A percentile compares a stretch with the other conserved stretches of the same genome.
phyloP scores from a whole-genome alignment of 768 basidiomycete species.

The Rhizopogon vesiculosus region DNA sequence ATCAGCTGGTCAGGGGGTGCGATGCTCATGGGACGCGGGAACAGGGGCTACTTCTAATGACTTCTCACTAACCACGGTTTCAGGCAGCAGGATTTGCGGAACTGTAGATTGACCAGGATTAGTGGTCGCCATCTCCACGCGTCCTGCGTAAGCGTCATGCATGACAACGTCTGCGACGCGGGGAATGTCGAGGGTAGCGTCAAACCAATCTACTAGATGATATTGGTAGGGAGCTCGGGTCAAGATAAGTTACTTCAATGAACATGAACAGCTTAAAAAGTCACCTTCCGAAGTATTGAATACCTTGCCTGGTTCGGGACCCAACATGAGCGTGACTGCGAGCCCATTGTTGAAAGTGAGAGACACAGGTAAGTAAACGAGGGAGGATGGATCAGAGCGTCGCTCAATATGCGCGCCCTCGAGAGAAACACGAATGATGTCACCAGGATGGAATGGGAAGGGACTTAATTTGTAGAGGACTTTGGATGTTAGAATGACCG shows the following conservation, averaged over 20 bases:
- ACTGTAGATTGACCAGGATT: neutral
- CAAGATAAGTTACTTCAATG: neutral
- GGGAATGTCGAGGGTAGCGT: slow-evolving; percentile 3
- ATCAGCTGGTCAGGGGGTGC: too few relatives aligned
- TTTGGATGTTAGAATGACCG: slow-evolving; percentile 32
- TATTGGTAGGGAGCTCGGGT: slow-evolving; percentile 5
- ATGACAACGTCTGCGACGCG: slow-evolving; percentile 10
- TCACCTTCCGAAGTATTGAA: slow-evolving; percentile 41
- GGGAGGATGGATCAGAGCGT: slow-evolving; percentile 20
- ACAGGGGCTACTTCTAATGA: neutral
- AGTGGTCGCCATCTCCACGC: neutral
- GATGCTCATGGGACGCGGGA: neutral
- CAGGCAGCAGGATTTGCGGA: neutral
- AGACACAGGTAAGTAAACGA: slow-evolving; percentile 31
- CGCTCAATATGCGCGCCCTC: slow-evolving; percentile 34
- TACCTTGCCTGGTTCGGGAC: slow-evolving; percentile 19
- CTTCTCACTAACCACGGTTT: neutral
- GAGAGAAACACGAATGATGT: slow-evolving; percentile 43
- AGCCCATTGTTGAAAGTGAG: slow-evolving; percentile 42
- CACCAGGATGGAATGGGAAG: slow-evolving; percentile 36
- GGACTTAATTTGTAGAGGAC: slow-evolving; percentile 27
- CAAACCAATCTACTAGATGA: slow-evolving; percentile 20
- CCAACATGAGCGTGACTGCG: slow-evolving; percentile 32
- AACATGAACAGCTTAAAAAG: slow-evolving; percentile 3
- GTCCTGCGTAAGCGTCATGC: slow-evolving; percentile 3